Conservation (phyloP, 1,139 yeast genomes). For the Entelexis sorbosivorans region DNA sequence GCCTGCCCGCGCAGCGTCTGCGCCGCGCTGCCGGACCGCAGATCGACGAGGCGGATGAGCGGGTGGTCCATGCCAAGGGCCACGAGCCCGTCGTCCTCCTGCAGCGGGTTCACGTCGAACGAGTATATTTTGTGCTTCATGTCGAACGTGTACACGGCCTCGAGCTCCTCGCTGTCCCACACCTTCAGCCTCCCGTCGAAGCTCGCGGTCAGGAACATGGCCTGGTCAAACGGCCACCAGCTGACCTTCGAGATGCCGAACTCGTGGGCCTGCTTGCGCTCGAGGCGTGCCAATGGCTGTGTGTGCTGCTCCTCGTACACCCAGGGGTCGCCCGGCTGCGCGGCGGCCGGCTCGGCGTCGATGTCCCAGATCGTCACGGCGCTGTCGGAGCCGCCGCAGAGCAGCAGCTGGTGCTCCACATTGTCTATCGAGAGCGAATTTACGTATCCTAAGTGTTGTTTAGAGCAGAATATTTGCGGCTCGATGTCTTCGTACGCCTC, state of each 20-base stretch:
- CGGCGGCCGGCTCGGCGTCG: constrained; percentile 12
- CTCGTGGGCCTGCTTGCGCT: constrained; percentile 38
- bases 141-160: constrained; percentile 56
- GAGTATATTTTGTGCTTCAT: constrained; percentile 35
- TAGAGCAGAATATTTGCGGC: constrained; percentile 13
- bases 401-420: constrained; percentile 39
- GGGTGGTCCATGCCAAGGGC: constrained; percentile 67
- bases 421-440: constrained; percentile 57
- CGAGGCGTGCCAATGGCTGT: constrained; percentile 13
- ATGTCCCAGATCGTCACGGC: constrained; percentile 36
- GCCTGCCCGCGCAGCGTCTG: constrained; percentile 59
- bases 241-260: constrained; percentile 63
- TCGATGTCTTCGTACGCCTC: constrained; percentile 13
- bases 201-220: constrained; percentile 73
- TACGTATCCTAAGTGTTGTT: constrained; percentile 36
- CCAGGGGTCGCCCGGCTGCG: neutral
- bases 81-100: constrained; percentile 44
- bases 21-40: constrained; percentile 57
- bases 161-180: constrained; percentile 66
- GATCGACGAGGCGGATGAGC: constrained; percentile 56
- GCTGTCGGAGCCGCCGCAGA: constrained; percentile 74
- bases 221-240: constrained; percentile 90
- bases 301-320: neutral
- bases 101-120: constrained; percentile 30
- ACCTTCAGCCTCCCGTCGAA: constrained; percentile 67